phyloP scores from a whole-genome alignment of 1,139 yeast species.

The Nakaseomyces kungkrabaensis region DNA sequence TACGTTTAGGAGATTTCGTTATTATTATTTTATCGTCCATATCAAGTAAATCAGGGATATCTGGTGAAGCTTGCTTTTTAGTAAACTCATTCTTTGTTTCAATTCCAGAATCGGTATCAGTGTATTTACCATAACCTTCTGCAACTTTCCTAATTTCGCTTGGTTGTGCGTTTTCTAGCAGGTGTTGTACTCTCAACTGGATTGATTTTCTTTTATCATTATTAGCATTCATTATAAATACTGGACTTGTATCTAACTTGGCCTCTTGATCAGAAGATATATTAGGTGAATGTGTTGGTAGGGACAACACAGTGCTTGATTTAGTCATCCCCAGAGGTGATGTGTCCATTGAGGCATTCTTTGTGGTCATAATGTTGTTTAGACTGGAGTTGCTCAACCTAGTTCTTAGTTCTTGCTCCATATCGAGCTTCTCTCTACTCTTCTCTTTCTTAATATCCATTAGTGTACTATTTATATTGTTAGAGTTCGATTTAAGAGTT shows the following conservation, averaged over 20 bases:
- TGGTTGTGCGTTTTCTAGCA: slow-evolving; percentile 35
- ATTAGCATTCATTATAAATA: slow-evolving; percentile 1
- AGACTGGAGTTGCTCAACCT: neutral
- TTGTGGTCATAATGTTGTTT: neutral
- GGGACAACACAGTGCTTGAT: neutral
- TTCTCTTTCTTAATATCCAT: neutral
- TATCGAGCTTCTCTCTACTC: neutral
- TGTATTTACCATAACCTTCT: slow-evolving; percentile 49
- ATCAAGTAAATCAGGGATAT: neutral
- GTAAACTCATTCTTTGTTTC: neutral
- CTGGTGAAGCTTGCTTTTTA: neutral
- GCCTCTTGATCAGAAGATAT: neutral
- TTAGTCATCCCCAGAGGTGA: neutral
- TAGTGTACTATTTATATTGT: neutral
- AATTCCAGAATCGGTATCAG: slow-evolving; percentile 27
- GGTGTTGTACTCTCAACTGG: slow-evolving; percentile 46
- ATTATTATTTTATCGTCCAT: neutral
- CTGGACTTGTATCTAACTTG: neutral
- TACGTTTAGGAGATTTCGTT: neutral
- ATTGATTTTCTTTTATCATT: slow-evolving; percentile 31
- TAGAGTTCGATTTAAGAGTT: neutral
- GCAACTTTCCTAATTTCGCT: slow-evolving; percentile 40
- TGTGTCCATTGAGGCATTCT: neutral
- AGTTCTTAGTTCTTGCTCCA: neutral
- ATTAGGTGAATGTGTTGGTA: neutral